Evolutionary conservation across 495 filamentous ascomycete genomes (phyloP).

Genomic region (Achaetomiella virescens): DNA sequence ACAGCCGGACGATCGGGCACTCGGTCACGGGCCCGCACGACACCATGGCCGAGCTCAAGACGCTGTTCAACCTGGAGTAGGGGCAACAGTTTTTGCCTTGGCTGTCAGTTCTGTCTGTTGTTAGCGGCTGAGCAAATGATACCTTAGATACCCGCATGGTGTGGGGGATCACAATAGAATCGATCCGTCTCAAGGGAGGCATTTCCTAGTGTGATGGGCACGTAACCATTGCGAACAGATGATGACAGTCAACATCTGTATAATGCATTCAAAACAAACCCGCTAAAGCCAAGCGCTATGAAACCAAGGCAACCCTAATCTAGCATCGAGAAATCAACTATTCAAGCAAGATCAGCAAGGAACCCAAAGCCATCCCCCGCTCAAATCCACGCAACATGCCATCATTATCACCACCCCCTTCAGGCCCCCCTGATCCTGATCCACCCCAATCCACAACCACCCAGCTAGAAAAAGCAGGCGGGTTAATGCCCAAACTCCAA

Average conservation of each 20-base stretch:
- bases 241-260: no score
- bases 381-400: background rate
- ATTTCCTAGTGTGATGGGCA: no score
- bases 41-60: conserved; percentile 67
- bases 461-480: background rate
- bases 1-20: conserved; percentile 77
- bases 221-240: no score
- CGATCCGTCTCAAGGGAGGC: no score
- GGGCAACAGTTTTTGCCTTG: background rate
- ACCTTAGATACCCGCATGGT: background rate
- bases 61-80: conserved; percentile 65
- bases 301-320: background rate
- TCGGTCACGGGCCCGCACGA: conserved; percentile 74
- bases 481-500: conserved; percentile 69
- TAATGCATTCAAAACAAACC: no score
- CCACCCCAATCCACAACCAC: background rate
- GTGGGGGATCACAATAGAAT: no score
- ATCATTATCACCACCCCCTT: background rate
- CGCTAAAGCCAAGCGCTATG: background rate
- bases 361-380: background rate
- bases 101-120: background rate
- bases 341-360: background rate
- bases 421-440: background rate
- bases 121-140: background rate
- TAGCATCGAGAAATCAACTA: background rate